phyloP scores from a whole-genome alignment of 2,329 filamentous ascomycete species.

The Colletotrichum spinosum region DNA sequence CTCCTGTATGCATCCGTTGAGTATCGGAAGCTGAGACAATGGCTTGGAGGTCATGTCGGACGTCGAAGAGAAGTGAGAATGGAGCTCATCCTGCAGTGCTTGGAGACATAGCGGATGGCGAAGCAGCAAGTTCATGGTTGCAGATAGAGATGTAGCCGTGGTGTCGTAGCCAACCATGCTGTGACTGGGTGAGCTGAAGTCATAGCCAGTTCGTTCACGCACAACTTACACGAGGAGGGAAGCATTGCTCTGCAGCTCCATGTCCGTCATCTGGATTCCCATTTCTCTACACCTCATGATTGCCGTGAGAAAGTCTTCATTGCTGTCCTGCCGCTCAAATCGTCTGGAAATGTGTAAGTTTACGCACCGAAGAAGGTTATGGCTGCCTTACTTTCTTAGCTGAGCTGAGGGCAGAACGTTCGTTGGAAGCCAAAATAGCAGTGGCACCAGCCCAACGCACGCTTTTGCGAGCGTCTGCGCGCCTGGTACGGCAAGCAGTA shows the following conservation, averaged over 20 bases:
- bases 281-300: constrained; percentile 17
- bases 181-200: no score
- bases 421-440: constrained; percentile 17
- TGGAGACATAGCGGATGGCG: constrained; percentile 35
- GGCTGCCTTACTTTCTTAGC: constrained; percentile 11
- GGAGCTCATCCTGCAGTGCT: constrained; percentile 53
- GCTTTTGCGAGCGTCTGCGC: neutral
- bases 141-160: constrained; percentile 35
- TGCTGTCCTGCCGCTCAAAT: neutral
- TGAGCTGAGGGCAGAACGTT: constrained; percentile 10
- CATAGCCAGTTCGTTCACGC: neutral
- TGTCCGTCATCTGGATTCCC: constrained; percentile 15
- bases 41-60: constrained; percentile 40
- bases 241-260: constrained; percentile 14
- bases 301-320: constrained; percentile 19
- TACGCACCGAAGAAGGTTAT: neutral
- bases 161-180: constrained; percentile 42
- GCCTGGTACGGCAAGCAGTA: constrained; percentile 11
- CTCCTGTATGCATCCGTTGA: constrained; percentile 56
- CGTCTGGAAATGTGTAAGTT: neutral
- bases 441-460: constrained; percentile 2
- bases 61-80: constrained; percentile 41
- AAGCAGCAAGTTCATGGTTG: constrained; percentile 28
- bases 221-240: constrained; percentile 17
- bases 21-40: constrained; percentile 43